Evolutionary conservation across 768 basidiomycete species (phyloP), one percentile per base, ranked within the genome.

Genomic region (Termitomyces sp.): DNA sequence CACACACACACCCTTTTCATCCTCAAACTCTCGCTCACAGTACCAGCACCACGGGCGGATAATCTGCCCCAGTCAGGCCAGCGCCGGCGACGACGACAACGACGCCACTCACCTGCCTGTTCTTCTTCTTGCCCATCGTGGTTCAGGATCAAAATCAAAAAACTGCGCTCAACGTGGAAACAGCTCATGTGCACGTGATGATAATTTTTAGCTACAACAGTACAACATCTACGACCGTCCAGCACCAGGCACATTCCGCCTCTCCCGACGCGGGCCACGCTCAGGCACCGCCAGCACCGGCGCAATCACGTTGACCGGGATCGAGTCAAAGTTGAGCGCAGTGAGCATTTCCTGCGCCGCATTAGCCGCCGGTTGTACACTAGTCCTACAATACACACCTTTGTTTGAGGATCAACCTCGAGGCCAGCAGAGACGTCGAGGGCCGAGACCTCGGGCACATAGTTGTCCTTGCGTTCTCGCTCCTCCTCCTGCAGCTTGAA

Each of bases 401-500:
- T 94, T 73, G 97, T 98, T 66, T 96, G 93, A 53, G 79, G 80
- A 71, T 99, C 97, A 68, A 99, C 81, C 72, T 94, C 89, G 55
- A 98, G 79, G 51, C 88, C 88, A 5, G 77, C 77, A 57, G 81
- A 77, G 58, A 83, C 86, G 73, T 95, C 91, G 63, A 99, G 90
- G 41, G 97, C 97, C 54, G 97, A 99, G 39, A 97, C 87, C 70
- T 98, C 97, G 62, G 97, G 97, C 54, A 98, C 96, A 75, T 92
- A 98, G 82, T 98, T 95, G 74, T 99, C 97, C 84, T 98, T 98
- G 69, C 96, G 81, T 78, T 99, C 97, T 61, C 97, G 85, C 79
- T 99, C 97, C 77, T 99, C 97, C 72, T 98, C 97, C 75, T 99
- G 97, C 66, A 99, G 90, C 78, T 98, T 97, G 93, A 98, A 99